Evolutionary conservation across 192 early-diverging fungal species (phyloP).

Genomic region (Coemansia sp.): DNA sequence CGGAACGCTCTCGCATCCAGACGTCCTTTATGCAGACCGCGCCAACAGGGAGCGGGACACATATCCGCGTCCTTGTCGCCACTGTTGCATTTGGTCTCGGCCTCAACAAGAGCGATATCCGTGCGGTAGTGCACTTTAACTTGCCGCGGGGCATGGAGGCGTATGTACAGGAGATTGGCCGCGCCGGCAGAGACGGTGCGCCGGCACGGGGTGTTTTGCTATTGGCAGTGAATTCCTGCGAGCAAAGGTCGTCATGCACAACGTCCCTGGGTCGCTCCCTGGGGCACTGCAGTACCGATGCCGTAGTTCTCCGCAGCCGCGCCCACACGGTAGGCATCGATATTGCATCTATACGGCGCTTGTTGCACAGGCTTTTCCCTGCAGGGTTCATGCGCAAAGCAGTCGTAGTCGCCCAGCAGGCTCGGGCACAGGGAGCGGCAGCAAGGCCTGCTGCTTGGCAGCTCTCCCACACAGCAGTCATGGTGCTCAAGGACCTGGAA

Average conservation of each 20-base stretch:
- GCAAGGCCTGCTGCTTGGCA: not conserved
- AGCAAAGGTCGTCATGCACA: not conserved
- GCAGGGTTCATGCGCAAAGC: constrained; percentile 15
- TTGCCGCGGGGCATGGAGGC: constrained; percentile 68
- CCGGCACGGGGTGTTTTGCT: constrained; percentile 49
- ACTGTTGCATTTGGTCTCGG: constrained; percentile 76
- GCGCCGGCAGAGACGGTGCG: constrained; percentile 59
- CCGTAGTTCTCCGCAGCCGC: constrained; percentile 22
- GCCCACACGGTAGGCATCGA: constrained; percentile 24
- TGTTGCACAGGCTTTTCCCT: constrained; percentile 18
- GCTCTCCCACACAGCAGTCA: constrained; percentile 12
- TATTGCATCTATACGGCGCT: constrained; percentile 13
- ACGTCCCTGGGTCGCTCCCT: not conserved
- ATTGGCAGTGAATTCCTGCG: constrained; percentile 32
- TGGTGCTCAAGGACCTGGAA: constrained; percentile 15
- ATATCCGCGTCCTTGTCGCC: constrained; percentile 65
- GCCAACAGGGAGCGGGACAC: not conserved
- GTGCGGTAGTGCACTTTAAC: constrained; percentile 67
- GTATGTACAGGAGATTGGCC: constrained; percentile 71
- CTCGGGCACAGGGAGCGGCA: not conserved
- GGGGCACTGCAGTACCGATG: constrained; percentile 7
- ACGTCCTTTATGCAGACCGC: constrained; percentile 55
- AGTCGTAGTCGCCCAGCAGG: constrained; percentile 1
- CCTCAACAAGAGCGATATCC: constrained; percentile 64
- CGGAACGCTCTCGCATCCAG: constrained; percentile 61